Percentiles rank a stretch among this genome's conserved stretches.
phyloP scores from a whole-genome alignment of 2,329 filamentous ascomycete genomes.

The Xylaria sp. region DNA sequence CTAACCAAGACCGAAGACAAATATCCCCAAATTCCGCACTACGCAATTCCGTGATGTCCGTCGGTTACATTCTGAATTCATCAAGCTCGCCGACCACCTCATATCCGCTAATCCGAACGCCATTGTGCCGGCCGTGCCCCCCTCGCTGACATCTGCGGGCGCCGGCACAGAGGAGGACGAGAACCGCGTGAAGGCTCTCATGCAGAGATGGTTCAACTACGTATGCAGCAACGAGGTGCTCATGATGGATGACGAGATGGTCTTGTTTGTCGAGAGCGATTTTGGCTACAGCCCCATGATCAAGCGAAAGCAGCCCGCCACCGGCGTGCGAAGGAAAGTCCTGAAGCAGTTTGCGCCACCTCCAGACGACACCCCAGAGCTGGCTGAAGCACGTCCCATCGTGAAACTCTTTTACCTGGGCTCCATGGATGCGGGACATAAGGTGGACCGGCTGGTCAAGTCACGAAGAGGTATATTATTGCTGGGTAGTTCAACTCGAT shows the following conservation, averaged over 20 bases:
- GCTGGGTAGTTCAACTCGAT: slow-evolving; percentile 1
- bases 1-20: slow-evolving; percentile 72
- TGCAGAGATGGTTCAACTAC: slow-evolving; percentile 96
- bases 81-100: slow-evolving; percentile 94
- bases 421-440: slow-evolving; percentile 96
- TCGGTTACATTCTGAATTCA: slow-evolving; percentile 93
- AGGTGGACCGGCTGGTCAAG: slow-evolving; percentile 94
- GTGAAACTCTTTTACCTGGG: slow-evolving; percentile 97
- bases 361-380: slow-evolving; percentile 94
- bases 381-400: slow-evolving; percentile 86
- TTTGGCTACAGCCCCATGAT: slow-evolving; percentile 98
- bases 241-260: slow-evolving; percentile 95
- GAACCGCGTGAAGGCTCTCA: slow-evolving; percentile 82
- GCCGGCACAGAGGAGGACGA: slow-evolving; percentile 98
- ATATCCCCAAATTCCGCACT: slow-evolving; percentile 96
- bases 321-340: slow-evolving; percentile 92
- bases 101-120: slow-evolving; percentile 98
- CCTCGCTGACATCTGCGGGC: slow-evolving; percentile 92
- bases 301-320: slow-evolving; percentile 95
- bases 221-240: slow-evolving; percentile 92
- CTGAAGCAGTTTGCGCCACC: slow-evolving; percentile 98
- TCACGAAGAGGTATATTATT: slow-evolving; percentile 78
- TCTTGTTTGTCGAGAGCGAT: slow-evolving; percentile 98
- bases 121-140: slow-evolving; percentile 91
- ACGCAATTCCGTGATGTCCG: slow-evolving; percentile 98